Evolutionary conservation across 352 stramenopile genomes (phyloP).

Genomic region (Aphanomyces cochlioides): DNA sequence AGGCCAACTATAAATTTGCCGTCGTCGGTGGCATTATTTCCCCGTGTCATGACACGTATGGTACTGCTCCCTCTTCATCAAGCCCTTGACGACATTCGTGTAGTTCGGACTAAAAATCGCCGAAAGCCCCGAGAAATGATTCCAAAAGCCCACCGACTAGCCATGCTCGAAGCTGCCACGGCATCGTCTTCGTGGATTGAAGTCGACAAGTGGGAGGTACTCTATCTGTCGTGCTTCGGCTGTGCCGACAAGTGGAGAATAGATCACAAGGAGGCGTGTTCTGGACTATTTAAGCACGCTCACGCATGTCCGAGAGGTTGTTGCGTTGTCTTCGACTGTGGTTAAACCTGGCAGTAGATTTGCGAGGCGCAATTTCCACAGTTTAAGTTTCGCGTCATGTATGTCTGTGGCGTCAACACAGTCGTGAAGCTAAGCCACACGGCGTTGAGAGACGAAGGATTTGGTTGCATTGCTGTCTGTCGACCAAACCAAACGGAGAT

Average conservation of each 20-base stretch:
- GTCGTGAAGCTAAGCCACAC: conserved; percentile 76
- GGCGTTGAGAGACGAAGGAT: conserved; percentile 58
- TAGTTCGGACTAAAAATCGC: conserved; percentile 63
- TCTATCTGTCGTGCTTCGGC: neutral
- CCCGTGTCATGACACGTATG: conserved; percentile 65
- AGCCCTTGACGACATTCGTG: neutral
- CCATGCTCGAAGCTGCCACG: conserved; percentile 59
- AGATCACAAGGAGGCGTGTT: conserved; percentile 63
- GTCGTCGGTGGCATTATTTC: conserved; percentile 77
- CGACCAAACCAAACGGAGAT: conserved; percentile 63
- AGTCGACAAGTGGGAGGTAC: conserved; percentile 74
- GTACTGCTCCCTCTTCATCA: neutral
- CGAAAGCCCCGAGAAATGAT: conserved; percentile 74
- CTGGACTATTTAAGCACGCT: conserved; percentile 74
- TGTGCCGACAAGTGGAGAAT: neutral
- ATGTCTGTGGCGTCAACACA: conserved; percentile 74
- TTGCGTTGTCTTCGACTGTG: neutral
- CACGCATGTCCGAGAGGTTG: conserved; percentile 53
- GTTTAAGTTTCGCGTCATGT: conserved; percentile 68
- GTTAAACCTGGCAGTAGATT: conserved; percentile 34
- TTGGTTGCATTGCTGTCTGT: conserved; percentile 65
- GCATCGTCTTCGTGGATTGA: conserved; percentile 73
- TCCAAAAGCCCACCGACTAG: conserved; percentile 59
- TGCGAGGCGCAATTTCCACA: conserved; percentile 59
- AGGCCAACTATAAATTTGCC: conserved; percentile 73